phyloP scores from a whole-genome alignment of 2,329 filamentous ascomycete species.

The Ascocoryne sarcoides region DNA sequence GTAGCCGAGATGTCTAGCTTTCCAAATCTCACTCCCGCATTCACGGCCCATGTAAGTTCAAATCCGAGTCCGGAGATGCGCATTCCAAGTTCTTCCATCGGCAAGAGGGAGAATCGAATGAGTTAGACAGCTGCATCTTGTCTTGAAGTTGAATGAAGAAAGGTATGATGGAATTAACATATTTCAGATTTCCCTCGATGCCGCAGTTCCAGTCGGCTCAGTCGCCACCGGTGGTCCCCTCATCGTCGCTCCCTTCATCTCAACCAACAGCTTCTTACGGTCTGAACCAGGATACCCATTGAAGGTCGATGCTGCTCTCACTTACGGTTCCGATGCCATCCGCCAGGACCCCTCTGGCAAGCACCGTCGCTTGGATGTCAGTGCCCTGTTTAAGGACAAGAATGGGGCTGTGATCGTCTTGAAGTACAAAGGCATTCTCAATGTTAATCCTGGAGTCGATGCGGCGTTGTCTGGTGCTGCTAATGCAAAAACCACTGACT shows the following conservation, averaged over 20 bases:
- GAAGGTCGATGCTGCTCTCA: slow-evolving; percentile 30
- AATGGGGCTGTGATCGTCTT: slow-evolving; percentile 30
- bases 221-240: slow-evolving; percentile 28
- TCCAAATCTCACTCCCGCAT: slow-evolving; percentile 32
- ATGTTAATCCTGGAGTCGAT: slow-evolving; percentile 28
- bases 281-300: slow-evolving; percentile 32
- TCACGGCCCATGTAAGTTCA: slow-evolving; percentile 30
- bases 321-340: slow-evolving; percentile 34
- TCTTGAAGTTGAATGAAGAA: too few species aligned
- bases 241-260: slow-evolving; percentile 27
- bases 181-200: slow-evolving; percentile 31
- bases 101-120: too few species aligned
- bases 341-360: slow-evolving; percentile 32
- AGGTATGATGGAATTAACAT: too few species aligned
- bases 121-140: too few species aligned
- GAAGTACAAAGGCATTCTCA: slow-evolving; percentile 33
- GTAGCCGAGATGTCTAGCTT: slow-evolving; percentile 27
- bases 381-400: slow-evolving; percentile 30
- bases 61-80: neutral
- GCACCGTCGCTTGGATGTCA: slow-evolving; percentile 33
- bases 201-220: slow-evolving; percentile 21
- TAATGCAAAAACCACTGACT: slow-evolving; percentile 32
- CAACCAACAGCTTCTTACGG: slow-evolving; percentile 25
- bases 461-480: slow-evolving; percentile 29
- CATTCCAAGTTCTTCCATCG: neutral